Evolutionary conservation across 202 grass and related monocot genomes (phyloP).

Genomic region (Cymbopogon flexuosus): DNA sequence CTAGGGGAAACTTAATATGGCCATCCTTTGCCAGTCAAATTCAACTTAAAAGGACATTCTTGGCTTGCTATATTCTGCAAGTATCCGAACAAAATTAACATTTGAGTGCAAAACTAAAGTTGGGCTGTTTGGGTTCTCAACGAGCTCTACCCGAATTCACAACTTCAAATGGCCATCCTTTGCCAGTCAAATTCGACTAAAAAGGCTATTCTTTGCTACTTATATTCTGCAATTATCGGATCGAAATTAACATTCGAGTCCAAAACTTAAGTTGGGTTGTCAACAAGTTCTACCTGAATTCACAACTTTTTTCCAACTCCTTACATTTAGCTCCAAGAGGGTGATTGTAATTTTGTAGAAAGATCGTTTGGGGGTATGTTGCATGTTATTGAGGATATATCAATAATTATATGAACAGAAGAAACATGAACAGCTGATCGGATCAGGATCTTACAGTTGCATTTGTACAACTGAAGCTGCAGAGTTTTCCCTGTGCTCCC

Average conservation of each 20-base stretch:
- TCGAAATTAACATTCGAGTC: too few relatives aligned
- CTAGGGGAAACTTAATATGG: background rate
- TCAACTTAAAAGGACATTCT: background rate
- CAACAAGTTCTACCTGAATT: too few relatives aligned
- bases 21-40: background rate
- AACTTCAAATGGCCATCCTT: too few relatives aligned
- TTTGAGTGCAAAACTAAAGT: background rate
- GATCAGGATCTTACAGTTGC: constrained; percentile 57
- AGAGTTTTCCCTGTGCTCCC: constrained; percentile 64
- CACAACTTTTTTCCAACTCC: too few relatives aligned
- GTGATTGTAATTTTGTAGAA: background rate
- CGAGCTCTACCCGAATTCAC: too few relatives aligned
- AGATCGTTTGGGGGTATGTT: background rate
- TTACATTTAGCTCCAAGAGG: background rate
- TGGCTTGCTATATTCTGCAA: background rate
- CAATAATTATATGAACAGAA: background rate
- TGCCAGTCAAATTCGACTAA: too few relatives aligned
- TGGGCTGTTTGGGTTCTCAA: too few relatives aligned
- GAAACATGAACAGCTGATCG: background rate
- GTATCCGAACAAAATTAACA: background rate
- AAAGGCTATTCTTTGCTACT: too few relatives aligned
- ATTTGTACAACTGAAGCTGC: constrained; percentile 94
- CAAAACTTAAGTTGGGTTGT: too few relatives aligned
- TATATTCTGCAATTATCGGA: too few relatives aligned
- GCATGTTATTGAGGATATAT: background rate